Conservation (phyloP, 352 stramenopile species). For the Globisporangium mamillatum region DNA sequence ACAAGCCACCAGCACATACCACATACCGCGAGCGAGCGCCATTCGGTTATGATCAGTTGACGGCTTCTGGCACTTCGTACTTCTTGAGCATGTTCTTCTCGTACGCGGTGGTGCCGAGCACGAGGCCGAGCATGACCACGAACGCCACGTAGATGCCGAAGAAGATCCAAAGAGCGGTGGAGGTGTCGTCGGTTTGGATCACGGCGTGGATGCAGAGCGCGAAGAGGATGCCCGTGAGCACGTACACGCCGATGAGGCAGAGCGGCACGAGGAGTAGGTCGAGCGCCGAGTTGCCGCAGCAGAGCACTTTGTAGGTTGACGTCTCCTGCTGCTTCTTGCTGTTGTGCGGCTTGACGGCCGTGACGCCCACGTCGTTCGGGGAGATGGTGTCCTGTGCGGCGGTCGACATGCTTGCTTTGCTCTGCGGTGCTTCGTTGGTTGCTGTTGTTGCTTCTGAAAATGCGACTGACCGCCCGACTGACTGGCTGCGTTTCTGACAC, state of each 20-base stretch:
- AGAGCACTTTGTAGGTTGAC: slow-evolving; percentile 45
- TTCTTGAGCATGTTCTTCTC: slow-evolving; percentile 59
- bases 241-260: slow-evolving; percentile 56
- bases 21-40: background rate
- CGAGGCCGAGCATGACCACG: slow-evolving; percentile 55
- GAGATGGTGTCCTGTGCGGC: slow-evolving; percentile 19
- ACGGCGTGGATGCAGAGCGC: slow-evolving; percentile 67
- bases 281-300: slow-evolving; percentile 70
- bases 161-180: slow-evolving; percentile 78
- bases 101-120: slow-evolving; percentile 62
- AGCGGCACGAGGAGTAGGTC: slow-evolving; percentile 74
- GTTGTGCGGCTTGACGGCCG: slow-evolving; percentile 58
- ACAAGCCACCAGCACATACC: background rate
- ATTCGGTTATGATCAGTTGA: background rate
- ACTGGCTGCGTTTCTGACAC: background rate
- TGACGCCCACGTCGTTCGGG: slow-evolving; percentile 41
- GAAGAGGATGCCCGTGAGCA: slow-evolving; percentile 63
- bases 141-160: slow-evolving; percentile 71
- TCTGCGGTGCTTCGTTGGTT: background rate
- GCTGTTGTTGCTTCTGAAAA: background rate
- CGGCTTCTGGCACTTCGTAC: slow-evolving; percentile 32
- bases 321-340: slow-evolving; percentile 14
- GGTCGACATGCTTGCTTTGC: slow-evolving; percentile 14
- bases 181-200: slow-evolving; percentile 74
- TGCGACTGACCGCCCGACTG: background rate